These are phyloP conservation scores for Pyrenula aspistea DNA, from an alignment of 495 filamentous ascomycete genomes.

Conservation along the genomic window DNA sequence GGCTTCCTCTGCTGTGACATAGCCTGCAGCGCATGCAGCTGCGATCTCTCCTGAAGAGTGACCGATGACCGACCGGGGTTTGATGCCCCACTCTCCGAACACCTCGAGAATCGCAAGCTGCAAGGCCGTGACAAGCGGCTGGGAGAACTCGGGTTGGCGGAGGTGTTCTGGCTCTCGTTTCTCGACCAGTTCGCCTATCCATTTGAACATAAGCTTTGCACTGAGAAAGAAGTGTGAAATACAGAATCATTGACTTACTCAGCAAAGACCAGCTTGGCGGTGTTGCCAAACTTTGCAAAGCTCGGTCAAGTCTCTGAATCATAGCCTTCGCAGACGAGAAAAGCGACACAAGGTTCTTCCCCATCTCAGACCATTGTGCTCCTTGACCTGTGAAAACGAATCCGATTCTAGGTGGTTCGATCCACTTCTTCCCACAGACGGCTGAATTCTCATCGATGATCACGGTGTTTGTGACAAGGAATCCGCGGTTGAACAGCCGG, in stretches of 20 bases:
- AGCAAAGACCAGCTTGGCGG: slow-evolving; percentile 1
- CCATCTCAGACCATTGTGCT: slow-evolving; percentile 9
- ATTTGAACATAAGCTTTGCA: no score
- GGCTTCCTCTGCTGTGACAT: slow-evolving; percentile 5
- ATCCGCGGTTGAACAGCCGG: slow-evolving; percentile 10
- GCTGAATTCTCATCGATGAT: neutral
- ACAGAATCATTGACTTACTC: no score
- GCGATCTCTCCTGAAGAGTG: slow-evolving; percentile 16
- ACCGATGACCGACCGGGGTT: slow-evolving; percentile 2
- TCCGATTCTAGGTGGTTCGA: neutral
- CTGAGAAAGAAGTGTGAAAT: no score
- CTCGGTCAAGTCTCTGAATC: slow-evolving; percentile 1
- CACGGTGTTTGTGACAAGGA: neutral
- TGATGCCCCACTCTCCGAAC: slow-evolving; percentile 10
- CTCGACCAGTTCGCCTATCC: neutral
- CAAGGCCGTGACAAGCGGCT: slow-evolving; percentile 12
- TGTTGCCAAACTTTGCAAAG: slow-evolving; percentile 1
- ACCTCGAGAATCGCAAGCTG: slow-evolving; percentile 12
- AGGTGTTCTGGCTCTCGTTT: neutral
- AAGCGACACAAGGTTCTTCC: slow-evolving; percentile 4
- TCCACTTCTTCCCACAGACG: neutral
- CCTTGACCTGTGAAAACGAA: slow-evolving; percentile 11
- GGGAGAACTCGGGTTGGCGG: slow-evolving; percentile 5
- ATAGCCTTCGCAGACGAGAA: neutral
- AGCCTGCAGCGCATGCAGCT: slow-evolving; percentile 11